Evolutionary conservation across 2,329 filamentous ascomycete species (phyloP).

Genomic region (Fusarium xyrophilum): DNA sequence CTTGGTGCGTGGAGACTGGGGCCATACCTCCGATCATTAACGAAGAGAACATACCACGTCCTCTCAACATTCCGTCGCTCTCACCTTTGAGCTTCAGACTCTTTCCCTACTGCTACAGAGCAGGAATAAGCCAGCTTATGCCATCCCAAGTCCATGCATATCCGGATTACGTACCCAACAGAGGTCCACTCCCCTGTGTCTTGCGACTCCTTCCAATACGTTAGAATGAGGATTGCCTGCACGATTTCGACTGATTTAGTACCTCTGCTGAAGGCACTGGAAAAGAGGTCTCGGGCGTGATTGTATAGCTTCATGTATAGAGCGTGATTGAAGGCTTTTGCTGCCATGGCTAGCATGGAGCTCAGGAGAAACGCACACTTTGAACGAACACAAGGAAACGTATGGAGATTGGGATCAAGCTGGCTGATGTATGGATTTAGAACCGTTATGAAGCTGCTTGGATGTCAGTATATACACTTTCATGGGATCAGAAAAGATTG

Average conservation of each 20-base stretch:
- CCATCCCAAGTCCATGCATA: not conserved
- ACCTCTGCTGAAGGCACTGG: not conserved
- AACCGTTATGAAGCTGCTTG: not conserved
- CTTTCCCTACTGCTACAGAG: rapidly evolving
- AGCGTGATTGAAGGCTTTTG: not conserved
- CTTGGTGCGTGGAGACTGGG: no score
- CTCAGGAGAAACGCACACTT: not conserved
- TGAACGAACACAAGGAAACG: not conserved
- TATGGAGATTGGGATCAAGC: not conserved
- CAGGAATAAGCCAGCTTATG: not conserved
- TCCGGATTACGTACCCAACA: not conserved
- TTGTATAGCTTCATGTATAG: not conserved
- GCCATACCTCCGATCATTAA: not conserved
- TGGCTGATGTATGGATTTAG: not conserved
- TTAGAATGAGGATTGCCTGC: not conserved
- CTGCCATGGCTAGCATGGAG: not conserved
- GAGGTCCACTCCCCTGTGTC: not conserved
- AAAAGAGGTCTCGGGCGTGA: not conserved
- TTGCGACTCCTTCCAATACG: not conserved
- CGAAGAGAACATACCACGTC: not conserved
- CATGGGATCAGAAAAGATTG: rapidly evolving
- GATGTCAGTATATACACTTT: not conserved
- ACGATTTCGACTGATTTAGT: not conserved
- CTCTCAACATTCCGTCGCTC: not conserved
- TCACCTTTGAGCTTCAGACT: not conserved